phyloP scores from a whole-genome alignment of 345 rosid genomes.

The Aquilaria sinensis region DNA sequence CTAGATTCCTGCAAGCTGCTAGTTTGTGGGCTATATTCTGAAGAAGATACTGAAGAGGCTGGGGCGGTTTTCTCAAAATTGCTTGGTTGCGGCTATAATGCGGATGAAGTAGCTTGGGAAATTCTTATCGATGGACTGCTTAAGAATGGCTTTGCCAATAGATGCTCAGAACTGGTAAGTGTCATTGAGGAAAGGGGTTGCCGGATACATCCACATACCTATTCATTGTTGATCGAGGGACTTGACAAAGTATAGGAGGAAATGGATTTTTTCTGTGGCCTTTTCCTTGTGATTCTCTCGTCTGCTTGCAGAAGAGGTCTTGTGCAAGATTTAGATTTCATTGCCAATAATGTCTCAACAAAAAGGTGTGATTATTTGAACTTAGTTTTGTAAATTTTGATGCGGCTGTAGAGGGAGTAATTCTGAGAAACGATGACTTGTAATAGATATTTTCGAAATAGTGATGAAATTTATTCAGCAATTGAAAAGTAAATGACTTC shows the following conservation, averaged over 20 bases:
- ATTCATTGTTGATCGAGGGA: constrained; percentile 53
- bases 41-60: constrained; percentile 52
- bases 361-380: neutral
- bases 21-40: constrained; percentile 54
- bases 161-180: constrained; percentile 52
- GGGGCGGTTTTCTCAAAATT: constrained; percentile 36
- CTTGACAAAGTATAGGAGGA: constrained; percentile 33
- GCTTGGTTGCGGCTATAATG: constrained; percentile 54
- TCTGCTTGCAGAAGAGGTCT: no score
- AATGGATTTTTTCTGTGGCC: neutral
- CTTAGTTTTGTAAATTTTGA: no score
- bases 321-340: no score
- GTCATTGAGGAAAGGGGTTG: constrained; percentile 64
- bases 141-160: constrained; percentile 44
- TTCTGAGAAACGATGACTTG: no score
- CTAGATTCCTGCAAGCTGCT: constrained; percentile 64
- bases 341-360: no score
- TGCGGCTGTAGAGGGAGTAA: no score
- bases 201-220: constrained; percentile 55
- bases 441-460: no score
- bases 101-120: constrained; percentile 86
- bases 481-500: no score
- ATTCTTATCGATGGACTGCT: constrained; percentile 75
- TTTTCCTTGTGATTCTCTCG: constrained; percentile 1
- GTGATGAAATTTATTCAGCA: no score